A percentile compares a stretch with the other conserved stretches of the same genome.
phyloP scores from a whole-genome alignment of 2,329 filamentous ascomycete species.

The Diaporthe ilicicola region DNA sequence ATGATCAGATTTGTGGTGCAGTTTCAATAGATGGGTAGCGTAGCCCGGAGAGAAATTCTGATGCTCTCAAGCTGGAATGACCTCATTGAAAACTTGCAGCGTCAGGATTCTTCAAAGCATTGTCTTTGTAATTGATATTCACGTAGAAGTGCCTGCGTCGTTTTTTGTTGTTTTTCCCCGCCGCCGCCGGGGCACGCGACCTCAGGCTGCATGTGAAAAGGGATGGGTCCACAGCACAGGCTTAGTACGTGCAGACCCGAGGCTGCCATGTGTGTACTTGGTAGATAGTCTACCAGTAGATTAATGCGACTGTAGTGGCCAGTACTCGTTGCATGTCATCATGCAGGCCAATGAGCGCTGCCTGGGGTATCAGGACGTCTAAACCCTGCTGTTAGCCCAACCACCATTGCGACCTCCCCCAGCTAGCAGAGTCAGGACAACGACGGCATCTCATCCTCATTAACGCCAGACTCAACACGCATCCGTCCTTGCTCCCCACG shows the following conservation, averaged over 20 bases:
- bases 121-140: constrained; percentile 2
- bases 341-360: constrained; percentile 12
- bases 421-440: background rate
- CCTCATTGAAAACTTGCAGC: background rate
- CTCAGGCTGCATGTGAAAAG: constrained; percentile 30
- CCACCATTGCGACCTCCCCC: background rate
- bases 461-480: background rate
- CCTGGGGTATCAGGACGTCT: background rate
- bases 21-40: background rate
- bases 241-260: constrained; percentile 24
- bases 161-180: no score
- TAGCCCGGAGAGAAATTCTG: background rate
- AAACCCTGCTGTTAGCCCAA: background rate
- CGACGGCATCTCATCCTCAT: constrained; percentile 1
- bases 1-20: background rate
- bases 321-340: constrained; percentile 4
- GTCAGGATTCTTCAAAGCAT: background rate
- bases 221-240: constrained; percentile 18
- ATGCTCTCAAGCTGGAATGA: background rate
- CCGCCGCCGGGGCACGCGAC: background rate
- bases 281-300: background rate
- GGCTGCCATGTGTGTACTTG: background rate
- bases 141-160: background rate
- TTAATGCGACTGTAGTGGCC: background rate
- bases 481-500: background rate